Conservation (phyloP, 2,329 filamentous ascomycete genomes). For the Clonostachys chloroleuca region DNA sequence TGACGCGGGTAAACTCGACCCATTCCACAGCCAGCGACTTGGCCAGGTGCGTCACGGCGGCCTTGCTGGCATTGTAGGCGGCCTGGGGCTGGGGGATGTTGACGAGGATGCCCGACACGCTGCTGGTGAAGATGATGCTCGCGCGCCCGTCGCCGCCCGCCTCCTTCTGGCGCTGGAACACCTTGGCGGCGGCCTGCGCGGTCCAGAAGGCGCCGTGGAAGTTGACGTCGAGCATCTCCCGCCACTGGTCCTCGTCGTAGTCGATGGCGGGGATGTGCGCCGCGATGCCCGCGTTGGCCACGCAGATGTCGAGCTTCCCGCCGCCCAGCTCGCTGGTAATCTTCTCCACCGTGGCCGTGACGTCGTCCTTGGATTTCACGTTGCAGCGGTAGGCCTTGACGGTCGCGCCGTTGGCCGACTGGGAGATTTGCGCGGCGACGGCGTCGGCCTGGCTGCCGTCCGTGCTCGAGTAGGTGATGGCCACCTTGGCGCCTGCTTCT, state of each 20-base stretch:
- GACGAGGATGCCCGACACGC: conserved; percentile 43
- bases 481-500: conserved; percentile 13
- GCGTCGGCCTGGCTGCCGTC: neutral
- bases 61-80: conserved; percentile 35
- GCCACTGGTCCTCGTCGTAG: conserved; percentile 44
- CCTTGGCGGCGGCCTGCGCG: conserved; percentile 29
- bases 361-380: conserved; percentile 31
- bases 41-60: conserved; percentile 35
- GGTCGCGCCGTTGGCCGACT: neutral
- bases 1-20: conserved; percentile 64
- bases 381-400: conserved; percentile 36
- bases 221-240: conserved; percentile 46
- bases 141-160: conserved; percentile 17
- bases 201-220: conserved; percentile 37
- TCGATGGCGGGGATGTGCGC: conserved; percentile 52
- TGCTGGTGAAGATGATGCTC: conserved; percentile 46
- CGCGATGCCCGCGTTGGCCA: conserved; percentile 41
- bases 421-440: neutral
- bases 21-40: conserved; percentile 68
- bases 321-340: conserved; percentile 24
- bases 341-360: conserved; percentile 20
- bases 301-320: conserved; percentile 32
- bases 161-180: conserved; percentile 27
- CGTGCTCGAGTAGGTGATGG: conserved; percentile 9
- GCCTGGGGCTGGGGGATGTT: conserved; percentile 37